Evolutionary conservation across 345 rosid genomes (phyloP).

Genomic region (Corchorus olitorius): DNA sequence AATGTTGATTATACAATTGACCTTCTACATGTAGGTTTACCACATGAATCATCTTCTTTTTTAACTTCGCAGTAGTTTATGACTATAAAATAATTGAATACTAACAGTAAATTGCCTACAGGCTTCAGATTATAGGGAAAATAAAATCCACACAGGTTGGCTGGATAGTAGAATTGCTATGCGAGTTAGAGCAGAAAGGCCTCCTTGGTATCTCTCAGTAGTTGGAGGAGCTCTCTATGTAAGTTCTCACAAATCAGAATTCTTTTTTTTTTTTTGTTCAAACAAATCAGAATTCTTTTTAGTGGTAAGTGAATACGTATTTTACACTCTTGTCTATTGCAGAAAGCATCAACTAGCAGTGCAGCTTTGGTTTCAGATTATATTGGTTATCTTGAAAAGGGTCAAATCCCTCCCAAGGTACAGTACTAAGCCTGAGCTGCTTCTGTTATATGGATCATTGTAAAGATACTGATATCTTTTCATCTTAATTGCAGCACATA

Average conservation of each 20-base stretch:
- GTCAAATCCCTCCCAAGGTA: constrained; percentile 99
- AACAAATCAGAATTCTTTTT: constrained; percentile 10
- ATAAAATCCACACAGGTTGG: constrained; percentile 99
- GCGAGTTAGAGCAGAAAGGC: constrained; percentile 99
- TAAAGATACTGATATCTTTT: constrained; percentile 22
- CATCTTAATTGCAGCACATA: constrained; percentile 70
- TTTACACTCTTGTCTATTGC: constrained; percentile 24
- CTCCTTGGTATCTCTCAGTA: constrained; percentile 99
- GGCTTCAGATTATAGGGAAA: constrained; percentile 96
- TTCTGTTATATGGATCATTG: constrained; percentile 20
- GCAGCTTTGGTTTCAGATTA: constrained; percentile 98
- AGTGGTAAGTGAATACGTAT: not conserved
- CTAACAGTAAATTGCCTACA: constrained; percentile 37
- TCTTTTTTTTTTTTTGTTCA: not conserved
- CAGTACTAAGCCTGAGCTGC: constrained; percentile 1
- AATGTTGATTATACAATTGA: constrained; percentile 97
- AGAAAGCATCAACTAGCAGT: constrained; percentile 98
- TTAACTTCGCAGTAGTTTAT: not conserved
- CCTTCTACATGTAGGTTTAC: constrained; percentile 80
- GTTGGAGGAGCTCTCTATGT: constrained; percentile 98
- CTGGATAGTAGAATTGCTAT: constrained; percentile 99
- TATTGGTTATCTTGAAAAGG: constrained; percentile 96
- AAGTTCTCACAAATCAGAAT: constrained; percentile 38
- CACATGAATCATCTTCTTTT: constrained; percentile 7
- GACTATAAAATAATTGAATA: constrained; percentile 22